Percentiles rank a stretch among this genome's conserved stretches.
These are phyloP conservation scores for Eucalyptus urophylla DNA, from an alignment of 345 rosid genomes.

Conservation along the genomic window DNA sequence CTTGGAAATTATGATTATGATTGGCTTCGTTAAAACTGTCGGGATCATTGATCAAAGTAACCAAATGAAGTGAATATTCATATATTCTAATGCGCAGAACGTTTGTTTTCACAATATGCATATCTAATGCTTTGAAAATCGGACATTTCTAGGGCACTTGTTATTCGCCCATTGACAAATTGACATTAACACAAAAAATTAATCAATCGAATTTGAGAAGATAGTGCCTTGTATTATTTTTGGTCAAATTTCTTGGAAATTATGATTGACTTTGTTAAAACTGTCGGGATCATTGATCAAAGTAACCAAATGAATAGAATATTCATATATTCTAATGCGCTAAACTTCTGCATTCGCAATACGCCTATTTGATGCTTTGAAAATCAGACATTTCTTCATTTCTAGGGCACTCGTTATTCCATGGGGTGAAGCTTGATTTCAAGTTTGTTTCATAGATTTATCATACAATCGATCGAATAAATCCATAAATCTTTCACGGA, in stretches of 20 bases:
- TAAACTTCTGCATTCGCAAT: accelerated
- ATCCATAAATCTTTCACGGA: background rate
- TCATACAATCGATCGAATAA: background rate
- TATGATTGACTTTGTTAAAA: background rate
- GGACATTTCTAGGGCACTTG: background rate
- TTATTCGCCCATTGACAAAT: background rate
- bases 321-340: background rate
- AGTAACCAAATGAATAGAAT: background rate
- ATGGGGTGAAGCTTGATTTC: background rate
- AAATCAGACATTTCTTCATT: background rate
- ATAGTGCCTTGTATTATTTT: background rate
- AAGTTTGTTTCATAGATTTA: background rate
- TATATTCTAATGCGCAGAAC: background rate
- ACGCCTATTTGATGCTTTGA: background rate
- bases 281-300: background rate
- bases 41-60: background rate
- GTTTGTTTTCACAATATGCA: accelerated
- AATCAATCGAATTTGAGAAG: background rate
- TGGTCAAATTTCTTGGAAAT: background rate
- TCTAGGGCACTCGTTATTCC: background rate
- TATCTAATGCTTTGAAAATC: background rate
- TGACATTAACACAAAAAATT: background rate
- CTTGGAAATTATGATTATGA: background rate
- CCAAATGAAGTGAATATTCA: background rate
- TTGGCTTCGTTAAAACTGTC: background rate